Evolutionary conservation across 2,329 filamentous ascomycete genomes (phyloP).

Genomic region (Stachybotrys echinatus): DNA sequence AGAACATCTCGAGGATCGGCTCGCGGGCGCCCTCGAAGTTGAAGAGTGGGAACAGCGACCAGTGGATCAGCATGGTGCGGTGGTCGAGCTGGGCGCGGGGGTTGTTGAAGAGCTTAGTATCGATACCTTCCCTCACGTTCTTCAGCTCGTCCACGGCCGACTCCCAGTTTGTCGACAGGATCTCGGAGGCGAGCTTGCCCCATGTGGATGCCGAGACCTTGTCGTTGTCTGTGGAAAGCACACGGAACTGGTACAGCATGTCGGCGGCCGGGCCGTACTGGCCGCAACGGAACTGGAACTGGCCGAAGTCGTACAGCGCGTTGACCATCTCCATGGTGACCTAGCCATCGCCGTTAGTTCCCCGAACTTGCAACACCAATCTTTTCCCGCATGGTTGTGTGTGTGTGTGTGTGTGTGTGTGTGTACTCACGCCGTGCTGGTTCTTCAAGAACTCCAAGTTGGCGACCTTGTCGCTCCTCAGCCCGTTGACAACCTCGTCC

Average conservation of each 20-base stretch:
- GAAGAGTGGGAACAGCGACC: slow-evolving; percentile 98
- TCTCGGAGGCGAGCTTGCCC: slow-evolving; percentile 96
- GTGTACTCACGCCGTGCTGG: slow-evolving; percentile 71
- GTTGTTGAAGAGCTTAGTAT: slow-evolving; percentile 93
- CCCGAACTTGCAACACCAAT: background rate
- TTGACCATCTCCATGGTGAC: slow-evolving; percentile 94
- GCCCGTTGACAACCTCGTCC: slow-evolving; percentile 83
- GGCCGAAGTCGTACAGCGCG: slow-evolving; percentile 89
- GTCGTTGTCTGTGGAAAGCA: slow-evolving; percentile 97
- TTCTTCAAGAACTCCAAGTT: slow-evolving; percentile 98
- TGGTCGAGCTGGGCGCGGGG: slow-evolving; percentile 92
- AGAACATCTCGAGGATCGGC: slow-evolving; percentile 89
- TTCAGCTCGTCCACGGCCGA: slow-evolving; percentile 83
- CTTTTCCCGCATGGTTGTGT: too few relatives aligned
- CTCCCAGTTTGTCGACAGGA: slow-evolving; percentile 94
- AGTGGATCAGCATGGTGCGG: slow-evolving; percentile 96
- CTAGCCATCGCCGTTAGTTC: slow-evolving; percentile 29
- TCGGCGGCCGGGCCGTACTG: slow-evolving; percentile 88
- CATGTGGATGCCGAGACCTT: slow-evolving; percentile 93
- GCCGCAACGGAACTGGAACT: slow-evolving; percentile 97
- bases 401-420: background rate
- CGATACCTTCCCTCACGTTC: slow-evolving; percentile 88
- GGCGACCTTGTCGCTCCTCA: slow-evolving; percentile 94
- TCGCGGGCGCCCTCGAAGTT: slow-evolving; percentile 93
- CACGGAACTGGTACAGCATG: slow-evolving; percentile 94